phyloP scores from a whole-genome alignment of 2,329 filamentous ascomycete genomes.

The Claviceps spartinae region DNA sequence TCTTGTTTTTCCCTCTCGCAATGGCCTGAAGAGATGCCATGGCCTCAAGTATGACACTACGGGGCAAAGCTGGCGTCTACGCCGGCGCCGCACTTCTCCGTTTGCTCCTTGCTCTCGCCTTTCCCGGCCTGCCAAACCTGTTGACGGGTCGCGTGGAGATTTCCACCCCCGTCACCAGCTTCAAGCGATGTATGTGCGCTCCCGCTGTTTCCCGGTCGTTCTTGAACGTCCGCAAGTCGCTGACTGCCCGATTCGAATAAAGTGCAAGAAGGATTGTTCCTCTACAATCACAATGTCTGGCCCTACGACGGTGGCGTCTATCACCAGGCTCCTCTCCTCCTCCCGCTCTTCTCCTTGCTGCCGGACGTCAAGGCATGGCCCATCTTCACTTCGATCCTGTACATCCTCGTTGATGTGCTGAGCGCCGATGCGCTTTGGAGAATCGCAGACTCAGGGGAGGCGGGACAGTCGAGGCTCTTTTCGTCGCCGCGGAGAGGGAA shows the following conservation, averaged over 20 bases:
- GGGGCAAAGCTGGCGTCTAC: conserved; percentile 46
- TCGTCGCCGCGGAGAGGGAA: conserved; percentile 64
- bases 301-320: conserved; percentile 89
- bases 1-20: neutral
- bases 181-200: conserved; percentile 68
- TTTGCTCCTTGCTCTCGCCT: conserved; percentile 64
- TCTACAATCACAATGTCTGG: conserved; percentile 92
- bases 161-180: conserved; percentile 92
- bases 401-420: conserved; percentile 66
- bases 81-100: conserved; percentile 63
- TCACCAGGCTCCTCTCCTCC: conserved; percentile 72
- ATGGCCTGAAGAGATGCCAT: conserved; percentile 7
- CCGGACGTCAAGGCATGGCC: conserved; percentile 55
- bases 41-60: conserved; percentile 24
- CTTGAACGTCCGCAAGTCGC: too few relatives aligned
- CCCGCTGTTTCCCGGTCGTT: neutral
- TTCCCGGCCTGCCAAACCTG: conserved; percentile 72
- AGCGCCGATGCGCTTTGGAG: conserved; percentile 65
- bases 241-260: neutral
- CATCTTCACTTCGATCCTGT: conserved; percentile 66
- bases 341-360: conserved; percentile 82
- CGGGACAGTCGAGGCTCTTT: conserved; percentile 59
- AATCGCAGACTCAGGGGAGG: conserved; percentile 72
- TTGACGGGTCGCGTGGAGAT: conserved; percentile 89
- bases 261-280: conserved; percentile 94